These are phyloP conservation scores for Colletotrichum sp. DNA, from an alignment of 2,329 filamentous ascomycete genomes.

Conservation along the genomic window DNA sequence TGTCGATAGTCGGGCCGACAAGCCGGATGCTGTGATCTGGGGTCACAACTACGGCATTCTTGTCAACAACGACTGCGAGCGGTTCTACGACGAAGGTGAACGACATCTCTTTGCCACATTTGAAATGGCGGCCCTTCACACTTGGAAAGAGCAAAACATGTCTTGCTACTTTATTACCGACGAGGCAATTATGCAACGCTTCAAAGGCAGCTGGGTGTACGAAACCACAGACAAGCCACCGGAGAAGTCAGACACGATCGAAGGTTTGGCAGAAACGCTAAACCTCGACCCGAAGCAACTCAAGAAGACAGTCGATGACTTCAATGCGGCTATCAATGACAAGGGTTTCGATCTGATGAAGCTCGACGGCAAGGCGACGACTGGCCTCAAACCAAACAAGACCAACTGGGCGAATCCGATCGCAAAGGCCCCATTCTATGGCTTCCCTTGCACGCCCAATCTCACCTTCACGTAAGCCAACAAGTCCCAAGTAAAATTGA, in stretches of 20 bases:
- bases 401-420: not conserved
- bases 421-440: not conserved
- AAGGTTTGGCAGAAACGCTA: not conserved
- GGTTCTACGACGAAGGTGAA: constrained; percentile 42
- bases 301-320: not conserved
- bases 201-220: not conserved
- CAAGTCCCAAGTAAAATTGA: not conserved
- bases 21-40: not conserved
- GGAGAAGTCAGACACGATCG: not conserved
- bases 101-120: constrained; percentile 46
- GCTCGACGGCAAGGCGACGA: not conserved
- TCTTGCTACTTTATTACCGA: not conserved
- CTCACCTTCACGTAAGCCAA: not conserved
- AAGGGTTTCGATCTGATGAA: not conserved
- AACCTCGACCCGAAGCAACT: not conserved
- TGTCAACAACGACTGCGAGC: constrained; percentile 42
- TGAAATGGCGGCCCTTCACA: constrained; percentile 24
- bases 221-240: not conserved
- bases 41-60: constrained; percentile 44
- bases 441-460: not conserved
- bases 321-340: not conserved
- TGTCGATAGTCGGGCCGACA: not conserved
- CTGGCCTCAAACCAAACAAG: not conserved
- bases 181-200: not conserved
- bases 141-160: not conserved